Percentiles rank a stretch among this genome's conserved stretches.
phyloP scores from a whole-genome alignment of 257 asterid species.

The Osmanthus fragrans region DNA sequence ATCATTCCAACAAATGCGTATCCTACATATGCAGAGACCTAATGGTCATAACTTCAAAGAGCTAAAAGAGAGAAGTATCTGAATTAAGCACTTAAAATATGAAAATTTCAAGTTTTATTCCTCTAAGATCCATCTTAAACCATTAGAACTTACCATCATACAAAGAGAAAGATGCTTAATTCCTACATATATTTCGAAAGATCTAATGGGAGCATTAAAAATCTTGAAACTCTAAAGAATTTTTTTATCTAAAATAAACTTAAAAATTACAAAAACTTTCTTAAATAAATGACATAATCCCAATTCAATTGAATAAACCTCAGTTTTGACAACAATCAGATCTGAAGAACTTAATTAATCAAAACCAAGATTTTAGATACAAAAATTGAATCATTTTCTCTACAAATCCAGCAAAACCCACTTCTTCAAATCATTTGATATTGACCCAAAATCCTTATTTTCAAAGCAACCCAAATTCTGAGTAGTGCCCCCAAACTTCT shows the following conservation, averaged over 20 bases:
- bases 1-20: slow-evolving; percentile 2
- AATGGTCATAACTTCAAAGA: neutral
- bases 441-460: neutral
- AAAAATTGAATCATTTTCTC: slow-evolving; percentile 30
- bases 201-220: slow-evolving; percentile 16
- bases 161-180: slow-evolving; percentile 3
- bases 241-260: slow-evolving; percentile 45
- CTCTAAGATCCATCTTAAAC: slow-evolving; percentile 24
- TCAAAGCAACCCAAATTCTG: neutral
- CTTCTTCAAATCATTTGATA: slow-evolving; percentile 13
- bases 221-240: slow-evolving; percentile 26
- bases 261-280: slow-evolving; percentile 3
- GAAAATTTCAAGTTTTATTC: slow-evolving; percentile 7
- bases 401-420: slow-evolving; percentile 26
- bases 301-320: slow-evolving; percentile 23
- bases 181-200: neutral
- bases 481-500: slow-evolving; percentile 22
- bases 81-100: slow-evolving; percentile 12
- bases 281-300: slow-evolving; percentile 14
- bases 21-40: neutral
- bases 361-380: neutral
- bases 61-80: neutral
- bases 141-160: slow-evolving; percentile 5
- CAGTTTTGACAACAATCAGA: slow-evolving; percentile 39
- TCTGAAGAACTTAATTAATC: slow-evolving; percentile 66